Evolutionary conservation across 192 early-diverging fungal species (phyloP), one percentile per base, ranked within the genome.

Genomic region (Umbelopsis ramanniana): DNA sequence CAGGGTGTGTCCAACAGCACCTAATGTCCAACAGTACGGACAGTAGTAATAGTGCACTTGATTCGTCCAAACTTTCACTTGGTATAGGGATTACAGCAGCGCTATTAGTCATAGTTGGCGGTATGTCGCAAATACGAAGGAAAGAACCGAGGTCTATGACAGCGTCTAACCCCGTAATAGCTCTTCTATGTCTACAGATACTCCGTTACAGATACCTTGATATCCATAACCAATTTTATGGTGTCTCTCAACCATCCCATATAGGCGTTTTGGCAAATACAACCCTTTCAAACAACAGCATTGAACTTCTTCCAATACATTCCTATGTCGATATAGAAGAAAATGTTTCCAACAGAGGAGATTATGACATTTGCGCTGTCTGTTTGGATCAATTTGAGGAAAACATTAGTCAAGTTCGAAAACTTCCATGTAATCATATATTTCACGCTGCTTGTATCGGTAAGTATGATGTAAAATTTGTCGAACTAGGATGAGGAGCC

Each of bases 171-270:
- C 7, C 23, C 26, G 6, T 4, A 9, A 6, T 14, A 54, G 53
- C 26, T 54, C 53, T 54, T 12, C 53, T 54, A 54, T 54, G 53
- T 26, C 10, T 54, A 26, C 53, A 54, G 26, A 54, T 54, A 26
- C 26, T 54, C 23, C 53, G 53, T 19, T 54, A 54, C 22, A 22
- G 23, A 54, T 54, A 54, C 23, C 26, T 54, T 54, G 53, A 24
- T 63, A 37, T 37, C 3, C 17, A 37, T 37, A 37, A 2, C 40
- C 40, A 43, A 43, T 11, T 43, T 43, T 43, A 43, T 6, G 6
- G 40, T 12, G 40, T 43, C 40, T 5, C 40, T 4, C 40, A 2
- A 12, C 40, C 40, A 43, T 11, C 40, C 11, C 8, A 12, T 43
- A 43, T 43, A 7, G 40, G 40, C 40, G 40, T 7, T 43, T 7